phyloP scores from a whole-genome alignment of 139 green algal genomes.

The Picochlorum sp. region DNA sequence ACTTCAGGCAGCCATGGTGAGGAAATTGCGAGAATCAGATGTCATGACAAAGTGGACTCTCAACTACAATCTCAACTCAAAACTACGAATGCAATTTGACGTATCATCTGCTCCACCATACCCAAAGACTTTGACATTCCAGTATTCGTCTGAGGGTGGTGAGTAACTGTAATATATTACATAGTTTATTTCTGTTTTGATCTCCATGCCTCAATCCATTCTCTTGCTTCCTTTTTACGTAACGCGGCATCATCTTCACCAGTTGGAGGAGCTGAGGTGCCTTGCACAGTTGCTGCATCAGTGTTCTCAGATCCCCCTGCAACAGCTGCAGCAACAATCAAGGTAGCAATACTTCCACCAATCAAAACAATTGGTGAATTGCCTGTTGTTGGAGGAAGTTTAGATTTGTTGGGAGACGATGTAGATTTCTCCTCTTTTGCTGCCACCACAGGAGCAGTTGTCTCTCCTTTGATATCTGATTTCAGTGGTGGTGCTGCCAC shows the following conservation, averaged over 20 bases:
- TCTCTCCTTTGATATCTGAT: not conserved
- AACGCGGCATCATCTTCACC: not conserved
- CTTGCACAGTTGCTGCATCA: too few relatives aligned
- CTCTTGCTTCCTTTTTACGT: not conserved
- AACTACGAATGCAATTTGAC: constrained; percentile 77
- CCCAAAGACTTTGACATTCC: constrained; percentile 67
- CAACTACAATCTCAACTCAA: constrained; percentile 68
- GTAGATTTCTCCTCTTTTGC: not conserved
- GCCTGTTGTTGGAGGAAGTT: not conserved
- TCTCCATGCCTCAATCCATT: constrained; percentile 19
- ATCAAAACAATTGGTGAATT: constrained; percentile 2
- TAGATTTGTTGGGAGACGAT: not conserved
- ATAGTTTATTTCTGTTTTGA: constrained; percentile 1
- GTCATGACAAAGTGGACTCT: constrained; percentile 73
- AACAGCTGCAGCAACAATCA: not conserved
- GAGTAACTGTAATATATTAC: not conserved
- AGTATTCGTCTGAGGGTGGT: constrained; percentile 60
- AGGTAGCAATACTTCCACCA: not conserved
- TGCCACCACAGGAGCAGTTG: constrained; percentile 5
- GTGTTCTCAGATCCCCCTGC: not conserved
- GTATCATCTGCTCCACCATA: constrained; percentile 47
- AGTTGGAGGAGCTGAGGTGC: not conserved
- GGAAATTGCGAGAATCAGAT: constrained; percentile 67
- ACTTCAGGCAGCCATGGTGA: constrained; percentile 59
- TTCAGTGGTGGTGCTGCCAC: not conserved